These are phyloP conservation scores for Lasiosphaeria ovina DNA, from an alignment of 495 filamentous ascomycete genomes.

Conservation along the genomic window DNA sequence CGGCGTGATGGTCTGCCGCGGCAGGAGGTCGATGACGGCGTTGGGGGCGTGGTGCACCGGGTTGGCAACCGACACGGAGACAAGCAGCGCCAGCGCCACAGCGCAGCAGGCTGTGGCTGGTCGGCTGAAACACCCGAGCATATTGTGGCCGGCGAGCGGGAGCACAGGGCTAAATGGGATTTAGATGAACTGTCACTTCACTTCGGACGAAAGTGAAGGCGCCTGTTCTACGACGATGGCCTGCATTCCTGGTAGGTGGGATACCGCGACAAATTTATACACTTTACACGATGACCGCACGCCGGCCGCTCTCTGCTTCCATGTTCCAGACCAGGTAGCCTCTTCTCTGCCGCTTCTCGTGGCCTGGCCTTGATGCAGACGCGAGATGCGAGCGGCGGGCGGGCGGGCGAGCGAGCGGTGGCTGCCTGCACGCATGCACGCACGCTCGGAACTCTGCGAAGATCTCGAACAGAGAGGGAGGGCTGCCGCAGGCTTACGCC, in stretches of 20 bases:
- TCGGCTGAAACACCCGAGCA: background rate
- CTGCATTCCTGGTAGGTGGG: too few species aligned
- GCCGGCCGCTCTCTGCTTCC: too few species aligned
- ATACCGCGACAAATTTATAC: too few species aligned
- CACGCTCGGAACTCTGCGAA: conserved; percentile 1
- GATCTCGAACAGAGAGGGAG: conserved; percentile 1
- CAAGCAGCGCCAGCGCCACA: conserved; percentile 3
- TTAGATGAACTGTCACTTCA: background rate
- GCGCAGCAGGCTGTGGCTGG: conserved; percentile 13
- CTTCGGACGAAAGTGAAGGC: too few species aligned
- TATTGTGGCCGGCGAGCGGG: background rate
- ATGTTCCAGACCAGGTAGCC: too few species aligned
- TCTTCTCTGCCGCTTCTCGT: too few species aligned
- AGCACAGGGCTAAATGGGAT: background rate
- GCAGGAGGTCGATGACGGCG: conserved; percentile 15
- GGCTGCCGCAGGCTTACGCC: background rate
- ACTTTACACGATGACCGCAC: too few species aligned
- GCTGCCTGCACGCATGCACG: background rate
- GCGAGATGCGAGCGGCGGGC: too few species aligned
- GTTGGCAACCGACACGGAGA: background rate
- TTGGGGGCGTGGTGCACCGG: conserved; percentile 1
- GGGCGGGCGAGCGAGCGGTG: background rate
- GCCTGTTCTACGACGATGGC: too few species aligned
- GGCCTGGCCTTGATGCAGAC: too few species aligned
- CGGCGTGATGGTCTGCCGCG: conserved; percentile 27